These are phyloP conservation scores for Angomonas desouzai DNA, from an alignment of 208 protist genomes.

Conservation along the genomic window DNA sequence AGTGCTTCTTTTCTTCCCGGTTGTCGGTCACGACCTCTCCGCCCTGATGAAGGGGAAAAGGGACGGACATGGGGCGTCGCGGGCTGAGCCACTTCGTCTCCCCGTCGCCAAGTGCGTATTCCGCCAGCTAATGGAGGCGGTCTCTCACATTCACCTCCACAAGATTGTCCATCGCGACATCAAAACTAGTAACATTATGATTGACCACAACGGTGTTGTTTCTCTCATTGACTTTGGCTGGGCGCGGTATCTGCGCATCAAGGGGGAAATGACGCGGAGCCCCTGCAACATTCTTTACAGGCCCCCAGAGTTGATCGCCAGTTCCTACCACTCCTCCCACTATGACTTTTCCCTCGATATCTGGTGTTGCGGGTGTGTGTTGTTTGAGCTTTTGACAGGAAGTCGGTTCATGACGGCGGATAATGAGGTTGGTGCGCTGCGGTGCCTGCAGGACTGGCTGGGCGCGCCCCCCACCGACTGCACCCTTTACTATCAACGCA, in stretches of 20 bases:
- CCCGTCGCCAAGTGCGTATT: constrained; percentile 85
- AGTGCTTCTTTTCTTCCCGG: constrained; percentile 67
- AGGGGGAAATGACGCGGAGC: constrained; percentile 61
- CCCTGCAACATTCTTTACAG: constrained; percentile 68
- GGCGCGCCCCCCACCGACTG: constrained; percentile 53
- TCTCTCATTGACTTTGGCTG: constrained; percentile 91
- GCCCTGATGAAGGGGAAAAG: constrained; percentile 10
- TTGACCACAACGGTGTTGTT: constrained; percentile 64
- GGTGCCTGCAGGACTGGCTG: constrained; percentile 73
- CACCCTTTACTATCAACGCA: constrained; percentile 35
- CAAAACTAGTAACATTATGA: constrained; percentile 89
- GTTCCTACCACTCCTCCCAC: constrained; percentile 24
- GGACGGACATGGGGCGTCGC: constrained; percentile 8
- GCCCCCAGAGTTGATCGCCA: constrained; percentile 75
- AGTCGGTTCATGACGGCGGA: constrained; percentile 87
- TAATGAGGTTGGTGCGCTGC: constrained; percentile 51
- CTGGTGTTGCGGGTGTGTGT: constrained; percentile 95
- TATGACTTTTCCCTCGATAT: constrained; percentile 94
- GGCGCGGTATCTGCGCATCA: constrained; percentile 38
- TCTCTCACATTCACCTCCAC: constrained; percentile 78
- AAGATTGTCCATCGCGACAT: constrained; percentile 84
- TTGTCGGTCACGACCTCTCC: constrained; percentile 71
- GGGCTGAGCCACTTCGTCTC: constrained; percentile 34
- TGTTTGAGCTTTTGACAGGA: constrained; percentile 97
- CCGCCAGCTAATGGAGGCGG: constrained; percentile 62